Evolutionary conservation across 257 asterid genomes (phyloP).

Genomic region (Orobanche coerulescens): DNA sequence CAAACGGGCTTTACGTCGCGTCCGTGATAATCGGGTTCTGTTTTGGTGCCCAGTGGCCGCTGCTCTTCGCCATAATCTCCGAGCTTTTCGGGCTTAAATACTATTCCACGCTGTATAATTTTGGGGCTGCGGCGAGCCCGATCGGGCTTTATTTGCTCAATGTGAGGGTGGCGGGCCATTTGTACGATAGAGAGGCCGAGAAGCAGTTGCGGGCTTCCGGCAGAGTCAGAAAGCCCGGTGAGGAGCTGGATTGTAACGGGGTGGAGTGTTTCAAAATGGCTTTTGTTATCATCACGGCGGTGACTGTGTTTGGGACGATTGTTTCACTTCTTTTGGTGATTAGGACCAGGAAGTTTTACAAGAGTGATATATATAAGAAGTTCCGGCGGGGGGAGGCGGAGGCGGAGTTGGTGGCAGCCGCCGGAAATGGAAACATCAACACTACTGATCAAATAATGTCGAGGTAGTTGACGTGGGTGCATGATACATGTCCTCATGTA

Average conservation of each 20-base stretch:
- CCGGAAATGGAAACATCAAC: constrained; percentile 17
- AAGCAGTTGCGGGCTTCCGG: constrained; percentile 45
- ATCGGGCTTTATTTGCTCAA: constrained; percentile 57
- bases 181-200: constrained; percentile 63
- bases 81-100: constrained; percentile 75
- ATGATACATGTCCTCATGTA: background rate
- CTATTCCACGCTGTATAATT: constrained; percentile 67
- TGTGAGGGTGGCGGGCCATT: constrained; percentile 50
- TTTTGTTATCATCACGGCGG: constrained; percentile 54
- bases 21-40: constrained; percentile 76
- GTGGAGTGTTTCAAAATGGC: constrained; percentile 49
- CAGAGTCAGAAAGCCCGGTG: constrained; percentile 23
- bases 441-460: background rate
- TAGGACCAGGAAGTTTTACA: constrained; percentile 61
- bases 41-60: constrained; percentile 85
- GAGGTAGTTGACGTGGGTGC: background rate
- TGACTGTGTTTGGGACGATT: constrained; percentile 50
- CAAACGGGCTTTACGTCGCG: constrained; percentile 57
- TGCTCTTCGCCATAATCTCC: constrained; percentile 68
- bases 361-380: constrained; percentile 65
- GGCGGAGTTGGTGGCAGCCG: constrained; percentile 22
- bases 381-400: constrained; percentile 35
- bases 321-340: constrained; percentile 51
- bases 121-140: constrained; percentile 78
- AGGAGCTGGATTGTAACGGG: constrained; percentile 59